These are phyloP conservation scores for Adansonia rubrostipa DNA, from an alignment of 441 rosid species.

Conservation along the genomic window DNA sequence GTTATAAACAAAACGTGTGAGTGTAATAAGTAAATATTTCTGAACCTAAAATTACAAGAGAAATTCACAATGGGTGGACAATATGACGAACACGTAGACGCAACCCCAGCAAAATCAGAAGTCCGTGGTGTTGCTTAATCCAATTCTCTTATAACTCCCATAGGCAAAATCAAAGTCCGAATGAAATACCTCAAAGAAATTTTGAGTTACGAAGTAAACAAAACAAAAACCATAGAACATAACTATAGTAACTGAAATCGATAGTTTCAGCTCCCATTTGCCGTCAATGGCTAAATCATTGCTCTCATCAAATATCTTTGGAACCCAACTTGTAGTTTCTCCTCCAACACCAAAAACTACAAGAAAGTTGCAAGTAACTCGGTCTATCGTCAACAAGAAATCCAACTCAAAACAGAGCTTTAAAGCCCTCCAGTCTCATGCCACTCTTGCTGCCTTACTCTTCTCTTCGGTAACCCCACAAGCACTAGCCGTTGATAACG, in stretches of 20 bases:
- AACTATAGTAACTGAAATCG: not conserved
- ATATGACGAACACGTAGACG: slow-evolving; percentile 52
- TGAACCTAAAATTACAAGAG: not conserved
- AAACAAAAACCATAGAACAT: not conserved
- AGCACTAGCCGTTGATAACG: slow-evolving; percentile 60
- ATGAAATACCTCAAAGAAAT: not conserved
- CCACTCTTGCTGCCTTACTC: slow-evolving; percentile 61
- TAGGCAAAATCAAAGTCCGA: slow-evolving; percentile 7
- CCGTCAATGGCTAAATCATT: slow-evolving; percentile 52
- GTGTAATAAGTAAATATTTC: not conserved
- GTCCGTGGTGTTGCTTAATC: slow-evolving; percentile 35
- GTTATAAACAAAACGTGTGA: too few relatives aligned
- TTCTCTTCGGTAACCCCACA: slow-evolving; percentile 61
- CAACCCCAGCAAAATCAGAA: slow-evolving; percentile 40
- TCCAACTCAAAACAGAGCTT: slow-evolving; percentile 32
- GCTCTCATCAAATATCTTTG: slow-evolving; percentile 57
- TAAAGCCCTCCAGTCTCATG: slow-evolving; percentile 44
- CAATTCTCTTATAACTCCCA: slow-evolving; percentile 21
- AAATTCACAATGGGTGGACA: slow-evolving; percentile 42
- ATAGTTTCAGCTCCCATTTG: slow-evolving; percentile 33
- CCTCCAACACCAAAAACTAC: slow-evolving; percentile 75
- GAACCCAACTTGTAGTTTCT: slow-evolving; percentile 49
- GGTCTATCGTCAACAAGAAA: slow-evolving; percentile 34
- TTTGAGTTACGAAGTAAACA: too few relatives aligned
- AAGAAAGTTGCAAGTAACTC: slow-evolving; percentile 32